Base-by-base conservation (phyloP, 108 stramenopile species). In the Seminavis robusta region DNA sequence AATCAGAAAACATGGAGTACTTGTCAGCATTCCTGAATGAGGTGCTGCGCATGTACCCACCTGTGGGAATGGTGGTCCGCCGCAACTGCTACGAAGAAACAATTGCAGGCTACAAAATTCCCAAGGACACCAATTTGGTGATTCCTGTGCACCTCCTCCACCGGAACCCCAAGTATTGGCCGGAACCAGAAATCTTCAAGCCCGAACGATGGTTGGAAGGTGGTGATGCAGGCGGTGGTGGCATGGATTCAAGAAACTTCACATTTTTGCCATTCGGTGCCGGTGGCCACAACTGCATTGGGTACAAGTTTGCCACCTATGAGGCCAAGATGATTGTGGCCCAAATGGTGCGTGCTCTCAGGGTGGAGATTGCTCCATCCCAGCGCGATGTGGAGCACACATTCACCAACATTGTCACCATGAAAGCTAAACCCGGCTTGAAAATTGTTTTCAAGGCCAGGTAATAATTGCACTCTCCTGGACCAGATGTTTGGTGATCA, bases 261-360 rank as follows among this genome's bases (percentile, higher is more conserved):
- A 72, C 80, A 0, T 86, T 65, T 46, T 57, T 86, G 23, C 80
- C 84, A 21, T 86, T 86, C 47, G 74, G 73, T n/a, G 65, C 59
- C 31, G 84, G 84, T 29, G 52, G 47, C 2, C 62, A 81, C 11
- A 79, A 67, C 32, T 86, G 84, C 46, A 77, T 80, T 33, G 84
- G 84, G 25, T 62, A 80, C 17, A 66, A 54, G 16, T 82, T 86
- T 71, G 80, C 78, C 0, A 64, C 64, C 21, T 63, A 59, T 40
- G 84, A 86, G 53, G 80, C 84, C 2, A 81, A 81, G 61, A 30
- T 86, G 1, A 71, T 86, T 27, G 42, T 86, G 52, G 80, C 80
- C 10, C 64, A 64, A 1, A 45, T 84, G 23, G 52, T 81, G 6
- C 48, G 71, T 20, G 65, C 49, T 21, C 77, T 84, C 36, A 40